Base-by-base conservation (phyloP, 2,329 filamentous ascomycete species). In the Pyrenophora teres region DNA sequence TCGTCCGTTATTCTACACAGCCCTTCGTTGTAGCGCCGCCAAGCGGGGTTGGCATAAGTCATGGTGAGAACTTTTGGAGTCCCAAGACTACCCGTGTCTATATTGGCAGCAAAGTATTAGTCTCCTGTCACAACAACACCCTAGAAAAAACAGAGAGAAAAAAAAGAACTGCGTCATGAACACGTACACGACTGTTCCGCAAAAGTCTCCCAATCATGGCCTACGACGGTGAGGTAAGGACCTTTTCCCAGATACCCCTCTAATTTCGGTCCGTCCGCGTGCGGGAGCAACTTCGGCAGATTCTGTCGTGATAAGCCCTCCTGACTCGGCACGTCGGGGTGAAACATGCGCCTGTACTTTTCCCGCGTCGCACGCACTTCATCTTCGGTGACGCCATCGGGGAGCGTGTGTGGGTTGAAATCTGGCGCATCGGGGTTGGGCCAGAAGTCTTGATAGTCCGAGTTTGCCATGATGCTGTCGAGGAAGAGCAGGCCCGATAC, bases 391-490 rank as follows among this genome's bases (percentile, higher is more conserved):
- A 80, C 67, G 21, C 71, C 77, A 1, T 61, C 44, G 0, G 79
- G 80, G 3, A 83, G 65, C 0, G 59, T 60, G 0, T 56, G 46
- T 0, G 63, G 60, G 40, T 82, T 74, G 56, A 84, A 84, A 4
- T 50, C 70, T 0, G 73, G 53, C 0, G 70, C 71, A 48, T 83
- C 81, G 0, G 83, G 81, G 55, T 86, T 77, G 0, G 83, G 83
- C 63, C 82, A 83, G 4, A 84, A 54, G 5, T 78, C 80, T 1
- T 82, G 76, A 25, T 82, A 80, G 58, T 85, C 80, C 0, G 78
- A 78, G 61, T 85, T 82, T 13, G 83, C 80, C 64, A 86, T 78
- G 56, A 83, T 80, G 31, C 78, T 82, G 62, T 86, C 83, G 1
- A 86, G 77, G 7, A 85, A 76, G 1, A 85, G 48, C 30, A 80